Evolutionary conservation across 2,329 filamentous ascomycete genomes (phyloP), one percentile per base, ranked within the genome.

Genomic region (Aspergillus costaricaensis): DNA sequence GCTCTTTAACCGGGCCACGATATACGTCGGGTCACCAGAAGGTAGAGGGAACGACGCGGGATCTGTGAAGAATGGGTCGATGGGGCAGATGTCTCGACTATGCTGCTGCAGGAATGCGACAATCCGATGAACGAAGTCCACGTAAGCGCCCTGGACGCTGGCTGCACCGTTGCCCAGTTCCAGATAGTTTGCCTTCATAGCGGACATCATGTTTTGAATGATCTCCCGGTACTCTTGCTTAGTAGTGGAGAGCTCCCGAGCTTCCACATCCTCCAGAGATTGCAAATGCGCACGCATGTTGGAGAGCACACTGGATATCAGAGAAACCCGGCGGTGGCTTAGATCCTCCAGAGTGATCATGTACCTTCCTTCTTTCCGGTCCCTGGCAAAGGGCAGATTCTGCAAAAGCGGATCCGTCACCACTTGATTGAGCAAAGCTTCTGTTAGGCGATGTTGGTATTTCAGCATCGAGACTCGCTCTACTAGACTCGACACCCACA

Each of bases 101-200:
- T 88, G 82, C 65, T 89, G 84, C 66, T 88, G 86, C 50, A 88
- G 72, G 62, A 83, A 83, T 19, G 82, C 80, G 2, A 89, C 80
- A 2, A 88, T 77, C 15, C 78, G 75, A 60, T 89, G 86, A 5
- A 88, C 85, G 67, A 89, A 88, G 9, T 82, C 78, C 6, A 88
- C 83, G 67, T 88, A 88, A 2, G 80, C 76, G 10, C 85, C 83
- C 52, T 81, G 80, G 3, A 67, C 69, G 48, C 69, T 62, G 25
- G 69, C 66, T 39, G 66, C 58, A 8, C 70, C 69, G 44, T 68
- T 74, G 4, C 79, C 77, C 5, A 86, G 74, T 61, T 86, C 83
- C 59, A 82, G 79, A 61, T 87, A 88, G 60, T 87, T 87, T 39
- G 74, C 74, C 68, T 85, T 86, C 85, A 89, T 88, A 1, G 82